Evolutionary conservation across 768 basidiomycete genomes (phyloP), one percentile per base, ranked within the genome.

Genomic region (Xerocomellus dryophilus): DNA sequence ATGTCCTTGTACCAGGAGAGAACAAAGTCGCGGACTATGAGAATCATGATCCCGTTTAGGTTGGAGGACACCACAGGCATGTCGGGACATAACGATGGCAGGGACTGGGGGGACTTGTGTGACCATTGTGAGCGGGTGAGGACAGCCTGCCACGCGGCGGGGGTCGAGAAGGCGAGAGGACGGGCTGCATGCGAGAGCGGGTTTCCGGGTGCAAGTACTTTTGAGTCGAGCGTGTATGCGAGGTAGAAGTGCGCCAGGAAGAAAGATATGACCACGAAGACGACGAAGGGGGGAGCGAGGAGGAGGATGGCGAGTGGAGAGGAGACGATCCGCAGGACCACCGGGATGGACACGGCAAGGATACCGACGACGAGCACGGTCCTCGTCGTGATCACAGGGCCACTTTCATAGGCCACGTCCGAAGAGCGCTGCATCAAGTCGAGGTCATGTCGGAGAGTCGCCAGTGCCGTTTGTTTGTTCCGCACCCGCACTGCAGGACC

Each of bases 61-160:
- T 83, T 78, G n/a, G 81, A 74, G 8, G 88, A 91, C 23, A 90
- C 74, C 54, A 81, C 74, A 12, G 83, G 81, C 36, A 82, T 82
- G 23, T 81, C 76, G 27, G 86, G 85, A 60, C 79, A 79, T 18
- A 94, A 71, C 8, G 85, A 81, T 1, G 86, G 78, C 18, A 88
- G 75, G n/a, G 82, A 74, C 63, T 85, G 84, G 0, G 86, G 83
- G 4, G 83, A 73, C 53, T 78, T 82, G 60, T 86, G 83, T 4
- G 90, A 90, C 94, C 93, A 96, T 69, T 88, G 84, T n/a, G 90
- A 90, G 31, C 93, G 84, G 42, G 83, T 93, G 47, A 90, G 76
- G 43, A 92, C 88, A 0, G 87, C 93, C 64, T 94, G 90, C 94
- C 94, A 97, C 31, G 93, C 94, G 52, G 94, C 92, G 23, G 93